Evolutionary conservation across 129 eudicot species (phyloP), one percentile per base, ranked within the genome.

Genomic region (Solidago caesia): DNA sequence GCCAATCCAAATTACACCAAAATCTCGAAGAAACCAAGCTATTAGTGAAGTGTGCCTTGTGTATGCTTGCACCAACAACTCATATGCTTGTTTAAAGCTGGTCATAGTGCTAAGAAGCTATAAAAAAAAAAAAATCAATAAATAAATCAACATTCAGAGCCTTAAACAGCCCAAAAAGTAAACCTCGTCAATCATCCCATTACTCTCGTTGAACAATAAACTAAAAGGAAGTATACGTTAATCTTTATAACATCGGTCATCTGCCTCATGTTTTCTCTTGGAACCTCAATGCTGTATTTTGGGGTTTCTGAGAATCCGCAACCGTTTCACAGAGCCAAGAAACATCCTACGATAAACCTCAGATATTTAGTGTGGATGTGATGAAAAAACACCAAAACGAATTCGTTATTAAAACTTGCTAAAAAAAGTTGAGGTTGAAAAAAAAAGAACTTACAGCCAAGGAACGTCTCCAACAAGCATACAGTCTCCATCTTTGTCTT

Each of bases 391-490:
- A 44, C 11, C n/a, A 53, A 56, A 7, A 67, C 43, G 7, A 43
- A 44, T 5, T 65, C n/a, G 21, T 51, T 4, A 67, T 51, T 4
- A 67, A 2, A 61, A 43, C 1, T 27, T 21, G 33, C 6, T 14
- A 11, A 53, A 4, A 4, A 7, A 71, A 71, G 45, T 4, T 8
- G 26, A 47, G 12, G 56, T 70, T 62, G 25, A 33, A 49, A 52
- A 48, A 21, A 33, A 33, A 33, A 33, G 39, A 57, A 63, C 88
- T 45, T 94, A 90, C 98, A 79, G 81, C 96, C 92, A 93, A 16
- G 98, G 98, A 59, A 93, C 98, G 73, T 93, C 98, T 70, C 98
- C 98, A 42, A 92, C 98, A 61, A 92, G 95, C 98, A 92, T 92
- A 89, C 96, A 89, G 48, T 92, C 98, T 53, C 98, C 96, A 39